Evolutionary conservation across 2,329 filamentous ascomycete species (phyloP), one percentile per base, ranked within the genome.

Genomic region (Orbilia brochopaga): DNA sequence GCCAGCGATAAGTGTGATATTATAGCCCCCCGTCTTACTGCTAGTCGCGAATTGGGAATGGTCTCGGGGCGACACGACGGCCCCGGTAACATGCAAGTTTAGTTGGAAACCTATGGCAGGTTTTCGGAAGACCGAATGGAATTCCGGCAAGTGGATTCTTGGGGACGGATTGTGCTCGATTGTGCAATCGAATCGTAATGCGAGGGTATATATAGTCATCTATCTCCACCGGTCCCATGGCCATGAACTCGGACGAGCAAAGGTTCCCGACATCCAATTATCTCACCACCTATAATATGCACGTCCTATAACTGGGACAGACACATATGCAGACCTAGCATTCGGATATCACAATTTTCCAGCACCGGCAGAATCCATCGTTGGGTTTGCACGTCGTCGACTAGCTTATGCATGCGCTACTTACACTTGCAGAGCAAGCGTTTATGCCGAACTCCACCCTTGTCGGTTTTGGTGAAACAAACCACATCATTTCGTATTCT

Each of bases 1-100:
- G 65, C 65, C 65, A 70, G 59, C 48, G 65, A 70, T 70, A 69
- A 70, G 60, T 63, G 65, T 70, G 65, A 70, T 59, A 63, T 63
- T 70, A 70, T 70, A 70, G 59, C 44, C 65, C 58, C 54, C 7
- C 6, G 50, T 61, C 19, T 19, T 30, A 37, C 61, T 52, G 57
- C 42, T 42, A 42, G 37, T 42, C 13, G 37, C 37, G n/a, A 42
- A 42, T 17, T 61, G 64, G 64, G 57, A 69, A 69, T 51, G 46
- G 27, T 40, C n/a, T 15, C 40, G 55, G 46, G 40, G 50, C 53
- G 35, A 52, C 46, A 62, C 57, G 51, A 57, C 61, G 56, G 64
- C 61, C 51, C 44, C 61, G 42, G 52, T 51, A 51, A 44, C 37
- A 50, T 57, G 35, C 35, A 19, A 46, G n/a, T 61, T 44, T 19